Conservation (phyloP, 345 rosid genomes). For the Populus nigra region DNA sequence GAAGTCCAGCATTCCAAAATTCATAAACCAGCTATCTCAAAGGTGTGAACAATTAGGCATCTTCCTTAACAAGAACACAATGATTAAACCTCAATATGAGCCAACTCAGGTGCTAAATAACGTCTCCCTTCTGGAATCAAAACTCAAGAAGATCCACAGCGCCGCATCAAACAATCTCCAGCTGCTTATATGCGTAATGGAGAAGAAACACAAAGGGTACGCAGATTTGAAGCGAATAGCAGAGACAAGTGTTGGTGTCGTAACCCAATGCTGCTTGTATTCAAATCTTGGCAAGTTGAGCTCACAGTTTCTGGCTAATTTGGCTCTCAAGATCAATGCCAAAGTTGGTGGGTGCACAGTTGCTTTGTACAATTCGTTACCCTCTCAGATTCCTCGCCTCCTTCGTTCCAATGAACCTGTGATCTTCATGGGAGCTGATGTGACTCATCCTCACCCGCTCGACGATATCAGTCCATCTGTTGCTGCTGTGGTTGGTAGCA, state of each 20-base stretch:
- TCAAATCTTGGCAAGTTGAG: slow-evolving; percentile 70
- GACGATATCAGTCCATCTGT: slow-evolving; percentile 93
- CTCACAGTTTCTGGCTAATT: slow-evolving; percentile 87
- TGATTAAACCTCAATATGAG: slow-evolving; percentile 57
- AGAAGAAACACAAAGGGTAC: slow-evolving; percentile 89
- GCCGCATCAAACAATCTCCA: slow-evolving; percentile 70
- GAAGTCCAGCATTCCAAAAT: slow-evolving; percentile 66
- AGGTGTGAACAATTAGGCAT: slow-evolving; percentile 90
- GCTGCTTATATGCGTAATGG: slow-evolving; percentile 84
- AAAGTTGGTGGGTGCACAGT: slow-evolving; percentile 93
- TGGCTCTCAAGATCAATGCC: slow-evolving; percentile 93
- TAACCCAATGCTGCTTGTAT: slow-evolving; percentile 90
- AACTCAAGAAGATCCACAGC: slow-evolving; percentile 67
- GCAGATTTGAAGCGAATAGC: slow-evolving; percentile 90
- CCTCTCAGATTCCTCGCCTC: slow-evolving; percentile 78
- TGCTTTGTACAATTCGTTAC: slow-evolving; percentile 73
- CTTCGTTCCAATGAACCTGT: slow-evolving; percentile 66
- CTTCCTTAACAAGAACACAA: slow-evolving; percentile 63
- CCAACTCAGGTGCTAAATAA: slow-evolving; percentile 72
- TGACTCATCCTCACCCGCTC: slow-evolving; percentile 93
- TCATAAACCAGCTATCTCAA: slow-evolving; percentile 74
- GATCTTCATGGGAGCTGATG: slow-evolving; percentile 98
- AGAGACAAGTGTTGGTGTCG: slow-evolving; percentile 80
- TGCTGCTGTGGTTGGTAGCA: slow-evolving; percentile 98
- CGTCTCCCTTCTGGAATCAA: slow-evolving; percentile 60